These are phyloP conservation scores for Daldinia sp. DNA, from an alignment of 2,329 filamentous ascomycete genomes.

Conservation along the genomic window DNA sequence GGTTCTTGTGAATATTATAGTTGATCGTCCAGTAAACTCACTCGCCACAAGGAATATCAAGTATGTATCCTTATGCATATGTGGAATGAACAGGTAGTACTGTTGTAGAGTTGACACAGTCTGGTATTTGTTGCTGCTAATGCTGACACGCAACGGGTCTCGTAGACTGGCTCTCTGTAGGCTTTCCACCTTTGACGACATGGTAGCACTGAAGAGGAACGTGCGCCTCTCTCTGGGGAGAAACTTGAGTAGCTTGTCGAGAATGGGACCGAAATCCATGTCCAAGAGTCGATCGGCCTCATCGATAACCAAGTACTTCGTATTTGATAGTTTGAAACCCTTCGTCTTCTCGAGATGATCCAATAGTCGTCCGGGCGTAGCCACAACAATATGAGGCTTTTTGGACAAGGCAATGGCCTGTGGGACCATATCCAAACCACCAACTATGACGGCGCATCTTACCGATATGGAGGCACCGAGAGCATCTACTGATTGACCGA, in stretches of 20 bases:
- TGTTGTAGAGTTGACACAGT: slow-evolving; percentile 91
- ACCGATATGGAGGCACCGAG: slow-evolving; percentile 90
- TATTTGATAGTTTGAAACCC: slow-evolving; percentile 83
- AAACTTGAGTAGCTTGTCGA: slow-evolving; percentile 94
- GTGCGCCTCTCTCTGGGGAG: slow-evolving; percentile 82
- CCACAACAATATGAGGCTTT: slow-evolving; percentile 93
- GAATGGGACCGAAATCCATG: slow-evolving; percentile 90
- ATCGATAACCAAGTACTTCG: slow-evolving; percentile 94
- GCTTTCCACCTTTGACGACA: slow-evolving; percentile 92
- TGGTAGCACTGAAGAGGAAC: slow-evolving; percentile 93
- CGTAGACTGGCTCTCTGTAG: slow-evolving; percentile 89
- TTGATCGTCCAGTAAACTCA: slow-evolving; percentile 86
- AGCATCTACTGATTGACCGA: slow-evolving; percentile 87
- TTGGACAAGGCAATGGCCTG: slow-evolving; percentile 94
- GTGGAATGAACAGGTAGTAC: slow-evolving; percentile 86
- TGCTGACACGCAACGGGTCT: slow-evolving; percentile 85
- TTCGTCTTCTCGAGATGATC: slow-evolving; percentile 98
- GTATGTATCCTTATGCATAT: slow-evolving; percentile 89
- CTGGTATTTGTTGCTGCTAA: slow-evolving; percentile 87
- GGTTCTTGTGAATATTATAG: slow-evolving; percentile 92
- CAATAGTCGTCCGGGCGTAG: slow-evolving; percentile 87
- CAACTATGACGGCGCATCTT: slow-evolving; percentile 86
- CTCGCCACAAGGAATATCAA: slow-evolving; percentile 83
- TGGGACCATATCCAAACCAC: slow-evolving; percentile 94
- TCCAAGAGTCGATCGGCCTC: slow-evolving; percentile 93